Percentiles rank a stretch among this genome's conserved stretches.
Conservation (phyloP, 139 green algal species). For the Protoeuglena noctilucae region DNA sequence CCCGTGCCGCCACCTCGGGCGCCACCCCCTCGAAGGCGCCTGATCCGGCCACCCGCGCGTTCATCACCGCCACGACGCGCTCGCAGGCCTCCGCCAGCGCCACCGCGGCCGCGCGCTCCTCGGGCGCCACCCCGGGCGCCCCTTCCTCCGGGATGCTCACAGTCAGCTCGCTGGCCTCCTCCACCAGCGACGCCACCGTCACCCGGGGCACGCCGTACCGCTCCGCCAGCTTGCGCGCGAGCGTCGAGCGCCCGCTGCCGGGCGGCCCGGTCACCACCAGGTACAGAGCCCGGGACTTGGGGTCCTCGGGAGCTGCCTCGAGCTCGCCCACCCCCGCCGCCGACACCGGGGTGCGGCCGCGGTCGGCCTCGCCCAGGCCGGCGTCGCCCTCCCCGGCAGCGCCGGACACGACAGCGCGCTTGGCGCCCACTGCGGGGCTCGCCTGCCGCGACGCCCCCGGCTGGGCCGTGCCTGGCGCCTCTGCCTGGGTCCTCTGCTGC, state of each 20-base stretch:
- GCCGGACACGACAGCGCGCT: neutral
- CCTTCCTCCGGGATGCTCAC: neutral
- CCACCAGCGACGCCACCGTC: conserved; percentile 29
- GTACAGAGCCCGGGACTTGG: no score
- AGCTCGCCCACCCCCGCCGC: conserved; percentile 8
- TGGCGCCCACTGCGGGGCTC: neutral
- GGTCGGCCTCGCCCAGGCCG: conserved; percentile 7
- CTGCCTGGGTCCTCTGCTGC: neutral
- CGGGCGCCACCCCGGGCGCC: neutral
- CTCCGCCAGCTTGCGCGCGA: conserved; percentile 12
- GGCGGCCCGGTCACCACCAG: neutral
- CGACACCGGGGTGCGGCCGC: no score
- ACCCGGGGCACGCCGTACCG: conserved; percentile 28
- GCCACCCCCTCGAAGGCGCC: no score
- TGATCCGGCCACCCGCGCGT: no score
- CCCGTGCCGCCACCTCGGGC: neutral
- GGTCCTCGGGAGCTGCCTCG: conserved; percentile 2
- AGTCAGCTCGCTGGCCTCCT: conserved; percentile 15
- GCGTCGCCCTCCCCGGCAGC: conserved; percentile 4
- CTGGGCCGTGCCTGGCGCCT: neutral
- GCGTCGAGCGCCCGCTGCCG: neutral
- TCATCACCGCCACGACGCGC: neutral
- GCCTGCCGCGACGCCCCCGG: neutral
- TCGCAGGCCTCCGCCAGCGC: neutral
- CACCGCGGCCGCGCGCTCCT: neutral